Base-by-base conservation (phyloP, 176 grass and related monocot genomes). In the Oryza glumipatula region DNA sequence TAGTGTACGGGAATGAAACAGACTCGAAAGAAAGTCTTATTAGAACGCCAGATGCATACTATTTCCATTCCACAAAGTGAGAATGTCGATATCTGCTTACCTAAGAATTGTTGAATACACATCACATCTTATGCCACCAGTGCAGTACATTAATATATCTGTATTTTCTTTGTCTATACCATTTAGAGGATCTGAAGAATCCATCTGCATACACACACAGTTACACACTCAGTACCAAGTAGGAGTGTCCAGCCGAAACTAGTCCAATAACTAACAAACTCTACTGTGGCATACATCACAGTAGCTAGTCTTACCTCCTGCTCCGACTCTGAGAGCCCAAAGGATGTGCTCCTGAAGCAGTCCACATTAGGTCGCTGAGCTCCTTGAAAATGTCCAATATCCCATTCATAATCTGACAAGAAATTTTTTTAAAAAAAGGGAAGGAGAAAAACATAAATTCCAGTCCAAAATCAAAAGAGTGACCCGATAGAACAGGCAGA, bases 341-440 rank as follows among this genome's bases (percentile, higher is more conserved):
- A 95, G 64, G 91, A 98, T 77, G 96, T 98, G 80, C 91, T 98
- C 85, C 96, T 95, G 85, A 98, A 98, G 89, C 92, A 89, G 69
- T 98, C 93, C 82, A 98, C 96, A 48, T 90, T 94, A 72, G 96
- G 93, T 48, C 93, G 84, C 74, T 94, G 80, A 70, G 93, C 93
- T 84, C 96, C 93, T 98, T 95, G 85, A 85, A 98, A 98, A 90
- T 95, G 93, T 24, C 96, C 96, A 95, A 98, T 64, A 80, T 98
- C 96, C 93, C 96, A 98, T 84, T 98, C 96, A 88, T 98, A 98
- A 65, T 94, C 96, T 98, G 81, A 46, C 74, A n/a, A 63, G 54
- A 63, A 63, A 23, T 61, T 32, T 32, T 32, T 32, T 3, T 26
- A 3, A 90, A 80, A 73, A 24, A 64, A 2, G 6, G 23, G 7